Evolutionary conservation across 2,329 filamentous ascomycete species (phyloP).

Genomic region (Aureobasidium leucospermi): DNA sequence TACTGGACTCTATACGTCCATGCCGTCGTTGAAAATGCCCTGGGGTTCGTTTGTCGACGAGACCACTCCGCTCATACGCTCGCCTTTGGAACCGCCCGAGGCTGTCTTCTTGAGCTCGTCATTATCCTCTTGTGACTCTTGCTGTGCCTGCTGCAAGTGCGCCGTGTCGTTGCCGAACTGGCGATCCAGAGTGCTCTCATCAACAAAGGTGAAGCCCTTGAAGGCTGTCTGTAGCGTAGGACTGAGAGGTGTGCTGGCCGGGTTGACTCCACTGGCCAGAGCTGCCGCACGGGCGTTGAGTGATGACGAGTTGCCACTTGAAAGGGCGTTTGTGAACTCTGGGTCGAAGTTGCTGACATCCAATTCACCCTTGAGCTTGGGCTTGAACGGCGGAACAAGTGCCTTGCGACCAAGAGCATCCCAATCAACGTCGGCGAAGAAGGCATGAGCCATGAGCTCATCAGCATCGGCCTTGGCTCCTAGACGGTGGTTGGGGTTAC

Average conservation of each 20-base stretch:
- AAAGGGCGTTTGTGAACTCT: slow-evolving; percentile 92
- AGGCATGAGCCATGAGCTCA: slow-evolving; percentile 87
- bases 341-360: slow-evolving; percentile 98
- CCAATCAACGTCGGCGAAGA: slow-evolving; percentile 95
- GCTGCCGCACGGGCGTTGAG: slow-evolving; percentile 87
- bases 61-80: slow-evolving; percentile 47
- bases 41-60: slow-evolving; percentile 36
- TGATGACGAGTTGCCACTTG: slow-evolving; percentile 73
- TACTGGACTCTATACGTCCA: slow-evolving; percentile 28
- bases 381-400: slow-evolving; percentile 94
- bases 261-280: slow-evolving; percentile 70
- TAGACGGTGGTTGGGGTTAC: slow-evolving; percentile 91
- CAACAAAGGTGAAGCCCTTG: slow-evolving; percentile 97
- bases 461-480: slow-evolving; percentile 87
- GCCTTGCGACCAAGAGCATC: slow-evolving; percentile 79
- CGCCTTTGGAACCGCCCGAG: slow-evolving; percentile 28
- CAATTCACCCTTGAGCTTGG: slow-evolving; percentile 88
- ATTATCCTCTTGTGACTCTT: slow-evolving; percentile 30
- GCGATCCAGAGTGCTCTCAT: slow-evolving; percentile 74
- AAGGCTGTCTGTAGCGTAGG: slow-evolving; percentile 97
- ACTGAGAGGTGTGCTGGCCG: slow-evolving; percentile 83
- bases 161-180: slow-evolving; percentile 32
- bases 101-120: slow-evolving; percentile 25
- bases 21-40: slow-evolving; percentile 40
- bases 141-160: slow-evolving; percentile 17